These are phyloP conservation scores for Globisporangium alternatum DNA, from an alignment of 352 stramenopile species.

Conservation along the genomic window DNA sequence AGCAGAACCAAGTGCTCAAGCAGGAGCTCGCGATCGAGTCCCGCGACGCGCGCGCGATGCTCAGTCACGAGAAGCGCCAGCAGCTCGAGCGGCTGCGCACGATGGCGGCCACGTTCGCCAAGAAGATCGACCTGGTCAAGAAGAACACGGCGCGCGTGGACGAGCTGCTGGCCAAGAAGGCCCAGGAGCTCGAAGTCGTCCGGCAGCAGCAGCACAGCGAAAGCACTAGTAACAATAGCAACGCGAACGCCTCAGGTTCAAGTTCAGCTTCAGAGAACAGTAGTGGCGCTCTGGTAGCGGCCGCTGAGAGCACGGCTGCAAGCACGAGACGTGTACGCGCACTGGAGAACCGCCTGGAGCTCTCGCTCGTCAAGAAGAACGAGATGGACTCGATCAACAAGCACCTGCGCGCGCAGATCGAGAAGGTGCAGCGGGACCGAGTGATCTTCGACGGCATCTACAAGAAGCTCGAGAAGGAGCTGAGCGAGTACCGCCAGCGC, in stretches of 20 bases:
- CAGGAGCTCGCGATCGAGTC: conserved; percentile 70
- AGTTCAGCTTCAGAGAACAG: conserved; percentile 9
- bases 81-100: conserved; percentile 56
- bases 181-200: conserved; percentile 44
- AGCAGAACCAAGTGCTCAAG: conserved; percentile 74
- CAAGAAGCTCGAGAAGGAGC: conserved; percentile 81
- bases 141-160: conserved; percentile 44
- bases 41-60: conserved; percentile 47
- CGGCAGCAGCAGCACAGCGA: conserved; percentile 31
- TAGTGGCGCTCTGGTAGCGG: not conserved
- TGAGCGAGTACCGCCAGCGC: conserved; percentile 42
- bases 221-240: not conserved
- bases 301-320: conserved; percentile 39
- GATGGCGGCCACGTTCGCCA: conserved; percentile 38
- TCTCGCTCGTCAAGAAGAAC: conserved; percentile 77
- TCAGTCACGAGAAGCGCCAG: conserved; percentile 52
- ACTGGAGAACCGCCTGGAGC: conserved; percentile 71
- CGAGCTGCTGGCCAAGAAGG: conserved; percentile 39
- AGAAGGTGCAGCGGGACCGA: conserved; percentile 64
- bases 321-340: conserved; percentile 46
- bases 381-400: conserved; percentile 84
- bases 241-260: conserved; percentile 1
- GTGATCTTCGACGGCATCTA: conserved; percentile 84
- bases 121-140: conserved; percentile 48
- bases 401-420: conserved; percentile 62